Evolutionary conservation across 2,329 filamentous ascomycete species (phyloP).

Genomic region (Scorias spongiosa): DNA sequence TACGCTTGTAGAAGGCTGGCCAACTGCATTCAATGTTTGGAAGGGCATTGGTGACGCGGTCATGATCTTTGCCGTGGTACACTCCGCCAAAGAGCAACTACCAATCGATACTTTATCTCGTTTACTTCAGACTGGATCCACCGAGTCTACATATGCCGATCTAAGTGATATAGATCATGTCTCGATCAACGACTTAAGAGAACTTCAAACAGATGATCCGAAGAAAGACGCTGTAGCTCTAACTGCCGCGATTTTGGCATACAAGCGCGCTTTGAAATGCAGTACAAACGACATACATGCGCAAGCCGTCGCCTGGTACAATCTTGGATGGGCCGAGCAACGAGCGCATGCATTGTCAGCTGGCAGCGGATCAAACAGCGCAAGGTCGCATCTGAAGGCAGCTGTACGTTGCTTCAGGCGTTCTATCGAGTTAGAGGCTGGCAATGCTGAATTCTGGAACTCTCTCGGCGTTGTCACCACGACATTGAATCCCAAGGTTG

Average conservation of each 20-base stretch:
- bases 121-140: conserved; percentile 42
- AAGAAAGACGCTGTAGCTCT: conserved; percentile 24
- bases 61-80: conserved; percentile 66
- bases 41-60: conserved; percentile 82
- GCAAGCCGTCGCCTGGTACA: conserved; percentile 93
- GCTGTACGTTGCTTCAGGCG: conserved; percentile 85
- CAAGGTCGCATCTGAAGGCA: conserved; percentile 57
- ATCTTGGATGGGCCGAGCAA: conserved; percentile 87
- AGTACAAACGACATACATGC: conserved; percentile 64
- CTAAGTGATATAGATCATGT: conserved; percentile 57
- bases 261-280: conserved; percentile 69
- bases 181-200: conserved; percentile 2
- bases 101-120: conserved; percentile 42
- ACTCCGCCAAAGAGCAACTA: conserved; percentile 48
- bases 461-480: conserved; percentile 83
- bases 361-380: conserved; percentile 31
- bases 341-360: conserved; percentile 55
- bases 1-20: conserved; percentile 43
- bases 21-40: conserved; percentile 84
- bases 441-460: conserved; percentile 96
- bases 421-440: conserved; percentile 86
- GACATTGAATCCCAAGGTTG: conserved; percentile 67
- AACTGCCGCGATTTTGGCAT: conserved; percentile 54
- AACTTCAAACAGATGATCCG: conserved; percentile 18
- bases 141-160: conserved; percentile 42